These are phyloP conservation scores for Phylloporus sp. DNA, from an alignment of 768 basidiomycete genomes.

Conservation along the genomic window DNA sequence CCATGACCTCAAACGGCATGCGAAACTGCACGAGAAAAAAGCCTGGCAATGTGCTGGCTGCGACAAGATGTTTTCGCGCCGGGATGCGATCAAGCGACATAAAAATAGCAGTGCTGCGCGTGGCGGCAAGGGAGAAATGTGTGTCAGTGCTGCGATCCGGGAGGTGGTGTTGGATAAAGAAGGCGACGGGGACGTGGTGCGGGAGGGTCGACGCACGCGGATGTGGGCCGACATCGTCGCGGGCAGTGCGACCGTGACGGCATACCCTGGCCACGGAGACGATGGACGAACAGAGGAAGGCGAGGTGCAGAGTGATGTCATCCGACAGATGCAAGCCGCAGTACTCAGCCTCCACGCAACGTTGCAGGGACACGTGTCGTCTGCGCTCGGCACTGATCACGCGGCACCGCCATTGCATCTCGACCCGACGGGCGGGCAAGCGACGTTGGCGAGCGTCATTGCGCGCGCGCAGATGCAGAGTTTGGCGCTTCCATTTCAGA, in stretches of 20 bases:
- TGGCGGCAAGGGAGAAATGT: constrained; percentile 47
- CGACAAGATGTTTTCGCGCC: constrained; percentile 66
- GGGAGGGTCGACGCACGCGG: constrained; percentile 57
- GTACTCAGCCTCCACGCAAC: constrained; percentile 52
- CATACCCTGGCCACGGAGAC: constrained; percentile 12
- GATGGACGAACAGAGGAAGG: constrained; percentile 51
- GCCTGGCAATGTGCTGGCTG: constrained; percentile 74
- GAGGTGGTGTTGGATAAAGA: constrained; percentile 51
- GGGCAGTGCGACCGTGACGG: constrained; percentile 19
- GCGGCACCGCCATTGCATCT: constrained; percentile 27
- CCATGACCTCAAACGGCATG: constrained; percentile 77
- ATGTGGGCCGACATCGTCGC: constrained; percentile 61
- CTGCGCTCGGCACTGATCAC: constrained; percentile 43
- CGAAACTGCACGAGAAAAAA: constrained; percentile 63
- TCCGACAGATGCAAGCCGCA: constrained; percentile 46
- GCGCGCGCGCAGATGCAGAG: constrained; percentile 62
- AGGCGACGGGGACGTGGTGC: constrained; percentile 33
- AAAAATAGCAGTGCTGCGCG: constrained; percentile 55
- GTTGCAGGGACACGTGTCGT: constrained; percentile 54
- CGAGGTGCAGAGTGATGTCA: constrained; percentile 46
- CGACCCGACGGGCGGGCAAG: constrained; percentile 53
- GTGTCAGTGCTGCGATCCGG: constrained; percentile 52
- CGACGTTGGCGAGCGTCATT: constrained; percentile 67
- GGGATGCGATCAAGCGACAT: constrained; percentile 76
- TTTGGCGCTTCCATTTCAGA: constrained; percentile 21